Evolutionary conservation across 768 basidiomycete species (phyloP), one percentile per base, ranked within the genome.

Genomic region (Boletus huronensis): DNA sequence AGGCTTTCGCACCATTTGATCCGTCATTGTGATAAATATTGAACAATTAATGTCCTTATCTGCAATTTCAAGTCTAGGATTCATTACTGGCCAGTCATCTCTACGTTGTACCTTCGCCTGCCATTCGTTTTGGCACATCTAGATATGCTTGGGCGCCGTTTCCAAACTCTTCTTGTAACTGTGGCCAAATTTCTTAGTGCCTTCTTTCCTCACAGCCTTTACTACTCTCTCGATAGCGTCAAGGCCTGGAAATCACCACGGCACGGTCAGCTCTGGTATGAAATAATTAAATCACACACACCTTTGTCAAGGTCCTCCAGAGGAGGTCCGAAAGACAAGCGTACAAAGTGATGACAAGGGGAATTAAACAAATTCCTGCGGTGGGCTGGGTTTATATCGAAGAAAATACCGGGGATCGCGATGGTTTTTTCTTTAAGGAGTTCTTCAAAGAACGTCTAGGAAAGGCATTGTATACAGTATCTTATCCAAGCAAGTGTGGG

Each of bases 381-480:
- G 61, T 94, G 88, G 16, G 87, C 54, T 23, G 88, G 89, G 70
- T 78, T 65, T 66, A 90, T 87, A 62, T 90, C 89, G 60, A 93
- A 93, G 77, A 93, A 93, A 61, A 90, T 90, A 11, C 93, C 93
- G 5, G 93, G 92, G 44, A 94, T 91, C 51, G 92, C 88, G 59
- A 93, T 93, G 10, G 91, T 89, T 72, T 91, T 80, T 72, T 91
- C 88, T 72, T 93, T 96, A 50, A 96, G 78, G 41, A 93, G 76
- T 71, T 94, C 93, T 65, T 96, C 93, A 66, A 98, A 98, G 82
- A 98, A 96, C 6, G 90, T 91, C 82, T 85, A 47, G 28, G 23
- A 54, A 48, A 21, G n/a, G 2, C 11, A 48, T 55, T 39, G 19
- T 23, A 50, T 40, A 56, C 41, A 49, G 42, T 42, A 34, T 35